Evolutionary conservation across 2,329 filamentous ascomycete species (phyloP).

Genomic region (Fusarium sp.): DNA sequence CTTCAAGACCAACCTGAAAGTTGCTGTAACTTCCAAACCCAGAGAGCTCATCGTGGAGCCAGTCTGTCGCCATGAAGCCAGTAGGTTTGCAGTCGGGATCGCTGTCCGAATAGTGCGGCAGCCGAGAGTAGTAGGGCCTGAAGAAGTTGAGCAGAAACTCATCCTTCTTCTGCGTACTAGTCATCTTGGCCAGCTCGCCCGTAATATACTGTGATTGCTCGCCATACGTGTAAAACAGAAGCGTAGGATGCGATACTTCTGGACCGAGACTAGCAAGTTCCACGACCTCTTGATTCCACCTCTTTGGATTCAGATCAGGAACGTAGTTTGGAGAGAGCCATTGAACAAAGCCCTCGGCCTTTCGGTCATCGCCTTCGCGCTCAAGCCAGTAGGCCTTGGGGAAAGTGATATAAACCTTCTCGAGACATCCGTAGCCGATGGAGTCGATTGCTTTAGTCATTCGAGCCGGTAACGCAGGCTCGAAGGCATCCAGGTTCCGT

Average conservation of each 20-base stretch:
- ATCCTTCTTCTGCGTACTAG: slow-evolving; percentile 60
- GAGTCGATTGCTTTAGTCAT: slow-evolving; percentile 70
- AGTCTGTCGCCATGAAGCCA: slow-evolving; percentile 76
- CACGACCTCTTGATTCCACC: slow-evolving; percentile 81
- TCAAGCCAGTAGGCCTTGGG: slow-evolving; percentile 77
- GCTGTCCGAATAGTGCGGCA: slow-evolving; percentile 72
- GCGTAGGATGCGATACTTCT: slow-evolving; percentile 75
- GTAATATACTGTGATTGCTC: slow-evolving; percentile 68
- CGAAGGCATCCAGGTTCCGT: slow-evolving; percentile 67
- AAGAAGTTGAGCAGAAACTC: slow-evolving; percentile 73
- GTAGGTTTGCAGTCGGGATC: slow-evolving; percentile 70
- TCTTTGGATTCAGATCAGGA: slow-evolving; percentile 65
- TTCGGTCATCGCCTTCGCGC: slow-evolving; percentile 53
- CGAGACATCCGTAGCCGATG: slow-evolving; percentile 76
- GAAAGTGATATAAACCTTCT: slow-evolving; percentile 80
- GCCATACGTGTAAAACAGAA: slow-evolving; percentile 85
- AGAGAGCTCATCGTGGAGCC: slow-evolving; percentile 81
- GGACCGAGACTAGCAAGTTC: slow-evolving; percentile 76
- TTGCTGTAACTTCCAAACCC: slow-evolving; percentile 87
- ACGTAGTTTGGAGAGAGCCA: slow-evolving; percentile 80
- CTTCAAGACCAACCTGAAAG: slow-evolving; percentile 79
- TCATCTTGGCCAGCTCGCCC: slow-evolving; percentile 54
- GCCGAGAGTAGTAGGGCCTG: slow-evolving; percentile 78
- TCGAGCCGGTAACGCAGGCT: slow-evolving; percentile 67
- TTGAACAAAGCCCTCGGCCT: slow-evolving; percentile 75